phyloP scores from a whole-genome alignment of 2,329 filamentous ascomycete species.

The Botrytis fabae region DNA sequence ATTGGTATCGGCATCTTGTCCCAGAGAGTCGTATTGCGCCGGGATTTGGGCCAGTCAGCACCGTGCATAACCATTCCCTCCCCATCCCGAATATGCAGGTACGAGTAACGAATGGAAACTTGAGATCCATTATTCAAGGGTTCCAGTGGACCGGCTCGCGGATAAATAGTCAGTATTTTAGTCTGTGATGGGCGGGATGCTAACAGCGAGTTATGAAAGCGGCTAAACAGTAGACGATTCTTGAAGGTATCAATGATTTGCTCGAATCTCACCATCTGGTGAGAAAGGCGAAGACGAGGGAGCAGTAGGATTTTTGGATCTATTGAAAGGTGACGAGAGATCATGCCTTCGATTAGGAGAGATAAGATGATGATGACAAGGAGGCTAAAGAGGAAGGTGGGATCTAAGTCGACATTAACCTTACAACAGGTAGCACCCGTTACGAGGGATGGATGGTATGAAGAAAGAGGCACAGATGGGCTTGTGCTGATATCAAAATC shows the following conservation, averaged over 20 bases:
- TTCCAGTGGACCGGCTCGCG: constrained; percentile 15
- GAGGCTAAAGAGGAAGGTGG: constrained; percentile 1
- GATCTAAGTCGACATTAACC: constrained; percentile 11
- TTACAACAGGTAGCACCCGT: constrained; percentile 11
- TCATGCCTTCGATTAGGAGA: background rate
- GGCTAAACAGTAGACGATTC: background rate
- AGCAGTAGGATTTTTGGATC: background rate
- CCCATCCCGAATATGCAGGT: constrained; percentile 28
- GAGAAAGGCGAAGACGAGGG: background rate
- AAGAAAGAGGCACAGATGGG: constrained; percentile 17
- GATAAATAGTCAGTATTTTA: constrained; percentile 1
- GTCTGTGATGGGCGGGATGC: background rate
- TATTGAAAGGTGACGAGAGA: background rate
- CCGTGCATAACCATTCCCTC: constrained; percentile 21
- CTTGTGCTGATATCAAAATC: constrained; percentile 8
- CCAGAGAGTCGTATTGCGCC: constrained; percentile 25
- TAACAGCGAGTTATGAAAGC: background rate
- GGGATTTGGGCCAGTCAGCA: constrained; percentile 4
- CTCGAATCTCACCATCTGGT: background rate
- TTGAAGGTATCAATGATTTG: background rate
- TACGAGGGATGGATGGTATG: background rate
- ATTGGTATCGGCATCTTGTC: constrained; percentile 23
- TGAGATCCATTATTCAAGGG: constrained; percentile 9
- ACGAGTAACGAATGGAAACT: constrained; percentile 20
- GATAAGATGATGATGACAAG: background rate